Percentiles rank a stretch among this genome's conserved stretches.
Evolutionary conservation across 768 basidiomycete species (phyloP).

Genomic region (Psilocybe tampanensis): DNA sequence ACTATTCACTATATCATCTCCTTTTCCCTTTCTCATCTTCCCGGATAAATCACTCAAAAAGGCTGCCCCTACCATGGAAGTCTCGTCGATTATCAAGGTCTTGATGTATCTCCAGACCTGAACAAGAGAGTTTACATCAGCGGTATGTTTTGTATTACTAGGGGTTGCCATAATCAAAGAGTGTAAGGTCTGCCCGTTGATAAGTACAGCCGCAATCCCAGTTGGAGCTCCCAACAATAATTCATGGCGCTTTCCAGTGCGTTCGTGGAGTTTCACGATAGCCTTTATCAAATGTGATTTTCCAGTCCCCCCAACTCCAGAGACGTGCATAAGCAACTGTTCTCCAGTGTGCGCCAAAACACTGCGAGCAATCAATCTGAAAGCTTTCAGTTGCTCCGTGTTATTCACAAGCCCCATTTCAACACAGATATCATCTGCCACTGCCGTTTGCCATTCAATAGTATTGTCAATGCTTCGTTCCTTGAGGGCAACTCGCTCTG

Average conservation of each 20-base stretch:
- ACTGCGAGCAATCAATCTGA: no score
- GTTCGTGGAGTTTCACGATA: conserved; percentile 19
- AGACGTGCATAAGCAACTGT: conserved; percentile 30
- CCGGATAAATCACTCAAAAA: conserved; percentile 23
- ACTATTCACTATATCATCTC: neutral
- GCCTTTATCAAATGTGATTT: conserved; percentile 30
- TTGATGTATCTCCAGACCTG: conserved; percentile 19
- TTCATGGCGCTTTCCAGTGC: neutral
- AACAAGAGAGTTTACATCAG: neutral
- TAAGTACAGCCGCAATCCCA: conserved; percentile 28
- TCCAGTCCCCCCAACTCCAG: conserved; percentile 31
- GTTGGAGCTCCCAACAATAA: conserved; percentile 27
- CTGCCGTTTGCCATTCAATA: no score
- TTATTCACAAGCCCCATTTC: no score
- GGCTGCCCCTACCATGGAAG: conserved; percentile 18
- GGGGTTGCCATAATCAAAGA: conserved; percentile 21
- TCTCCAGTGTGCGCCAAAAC: neutral
- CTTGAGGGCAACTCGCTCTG: no score
- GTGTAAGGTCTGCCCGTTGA: conserved; percentile 31
- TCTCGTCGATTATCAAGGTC: conserved; percentile 23
- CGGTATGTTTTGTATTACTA: neutral
- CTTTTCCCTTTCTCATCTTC: conserved; percentile 21
- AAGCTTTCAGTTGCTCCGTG: no score
- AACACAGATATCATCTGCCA: no score
- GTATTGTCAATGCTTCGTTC: no score